Evolutionary conservation across 352 stramenopile genomes (phyloP).

Genomic region (Thraustochytrium striatum): DNA sequence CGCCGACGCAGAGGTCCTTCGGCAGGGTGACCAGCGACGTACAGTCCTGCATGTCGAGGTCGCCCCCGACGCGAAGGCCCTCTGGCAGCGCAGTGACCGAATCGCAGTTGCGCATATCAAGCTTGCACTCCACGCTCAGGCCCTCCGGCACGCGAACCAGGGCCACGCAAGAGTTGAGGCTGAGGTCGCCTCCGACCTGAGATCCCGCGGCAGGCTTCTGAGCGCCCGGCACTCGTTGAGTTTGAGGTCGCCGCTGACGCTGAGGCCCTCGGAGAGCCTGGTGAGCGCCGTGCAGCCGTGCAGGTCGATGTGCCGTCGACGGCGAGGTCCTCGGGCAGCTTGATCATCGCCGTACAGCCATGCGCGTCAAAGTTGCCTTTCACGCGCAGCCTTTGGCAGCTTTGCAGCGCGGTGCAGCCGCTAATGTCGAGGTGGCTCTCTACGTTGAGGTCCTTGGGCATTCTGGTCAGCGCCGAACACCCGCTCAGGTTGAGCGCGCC

Average conservation of each 20-base stretch:
- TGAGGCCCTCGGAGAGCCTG: neutral
- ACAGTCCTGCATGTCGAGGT: constrained; percentile 6
- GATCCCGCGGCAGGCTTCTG: neutral
- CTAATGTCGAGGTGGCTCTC: too few relatives aligned
- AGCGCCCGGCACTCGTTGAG: too few relatives aligned
- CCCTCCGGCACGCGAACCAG: neutral
- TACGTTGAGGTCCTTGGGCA: too few relatives aligned
- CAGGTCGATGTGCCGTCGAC: constrained; percentile 13
- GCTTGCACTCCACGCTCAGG: neutral
- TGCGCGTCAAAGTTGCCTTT: constrained; percentile 2
- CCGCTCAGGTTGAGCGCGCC: too few relatives aligned
- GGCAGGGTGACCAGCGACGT: neutral
- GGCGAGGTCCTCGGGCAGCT: neutral
- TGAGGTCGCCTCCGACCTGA: constrained; percentile 32
- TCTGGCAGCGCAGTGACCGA: neutral
- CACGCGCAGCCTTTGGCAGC: neutral
- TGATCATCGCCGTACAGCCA: neutral
- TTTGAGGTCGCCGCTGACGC: neutral
- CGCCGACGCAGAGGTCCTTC: neutral
- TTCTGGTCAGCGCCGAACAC: too few relatives aligned
- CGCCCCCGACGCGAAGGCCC: neutral
- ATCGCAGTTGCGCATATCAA: neutral
- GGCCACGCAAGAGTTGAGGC: too few relatives aligned
- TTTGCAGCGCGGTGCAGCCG: too few relatives aligned
- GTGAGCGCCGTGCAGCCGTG: neutral